phyloP scores from a whole-genome alignment of 1,284 basidiomycete genomes.

The Sanghuangporus sanghuang region DNA sequence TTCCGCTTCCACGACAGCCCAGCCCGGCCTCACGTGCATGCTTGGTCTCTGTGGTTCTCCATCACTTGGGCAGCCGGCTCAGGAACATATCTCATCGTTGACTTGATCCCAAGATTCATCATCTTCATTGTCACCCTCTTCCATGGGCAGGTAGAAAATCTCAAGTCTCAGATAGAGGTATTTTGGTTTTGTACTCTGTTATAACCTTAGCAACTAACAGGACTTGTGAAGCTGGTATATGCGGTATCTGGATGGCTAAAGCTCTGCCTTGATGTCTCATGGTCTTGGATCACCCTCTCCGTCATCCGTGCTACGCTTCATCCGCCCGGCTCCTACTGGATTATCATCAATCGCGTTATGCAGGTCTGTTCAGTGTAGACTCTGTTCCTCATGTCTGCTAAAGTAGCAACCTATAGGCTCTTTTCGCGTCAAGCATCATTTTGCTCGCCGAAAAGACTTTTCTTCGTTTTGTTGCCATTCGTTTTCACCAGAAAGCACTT shows the following conservation, averaged over 20 bases:
- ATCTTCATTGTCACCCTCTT: constrained; percentile 49
- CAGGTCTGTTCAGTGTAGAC: constrained; percentile 37
- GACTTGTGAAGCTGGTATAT: constrained; percentile 49
- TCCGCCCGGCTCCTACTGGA: constrained; percentile 64
- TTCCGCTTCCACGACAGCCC: constrained; percentile 48
- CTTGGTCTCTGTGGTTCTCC: constrained; percentile 71
- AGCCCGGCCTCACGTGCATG: constrained; percentile 50
- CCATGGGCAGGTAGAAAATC: constrained; percentile 56
- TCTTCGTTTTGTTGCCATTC: constrained; percentile 71
- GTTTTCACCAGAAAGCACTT: constrained; percentile 69
- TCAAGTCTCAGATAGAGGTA: constrained; percentile 64
- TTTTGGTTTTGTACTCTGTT: background rate
- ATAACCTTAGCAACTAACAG: background rate
- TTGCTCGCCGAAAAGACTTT: constrained; percentile 67
- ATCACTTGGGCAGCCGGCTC: constrained; percentile 65
- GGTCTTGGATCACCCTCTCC: constrained; percentile 68
- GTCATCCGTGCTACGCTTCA: constrained; percentile 50
- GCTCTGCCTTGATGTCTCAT: constrained; percentile 55
- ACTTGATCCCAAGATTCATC: constrained; percentile 53
- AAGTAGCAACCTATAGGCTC: constrained; percentile 37
- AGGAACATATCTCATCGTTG: constrained; percentile 57
- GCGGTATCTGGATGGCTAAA: constrained; percentile 71
- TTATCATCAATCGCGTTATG: constrained; percentile 62
- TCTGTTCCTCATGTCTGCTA: background rate
- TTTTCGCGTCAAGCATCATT: constrained; percentile 60